Conservation (phyloP, 2,329 filamentous ascomycete genomes). For the Periconia sp. region DNA sequence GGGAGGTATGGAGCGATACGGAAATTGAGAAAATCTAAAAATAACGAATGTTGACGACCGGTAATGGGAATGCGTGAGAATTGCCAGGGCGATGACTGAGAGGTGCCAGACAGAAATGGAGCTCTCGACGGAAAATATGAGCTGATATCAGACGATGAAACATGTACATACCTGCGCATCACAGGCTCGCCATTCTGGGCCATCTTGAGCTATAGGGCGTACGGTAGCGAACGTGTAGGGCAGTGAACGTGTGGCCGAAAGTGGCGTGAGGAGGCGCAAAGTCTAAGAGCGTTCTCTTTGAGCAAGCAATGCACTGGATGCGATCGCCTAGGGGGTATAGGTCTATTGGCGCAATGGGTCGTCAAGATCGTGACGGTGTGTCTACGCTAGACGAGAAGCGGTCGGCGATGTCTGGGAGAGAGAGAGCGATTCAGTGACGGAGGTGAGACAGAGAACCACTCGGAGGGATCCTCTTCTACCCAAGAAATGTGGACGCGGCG, state of each 20-base stretch:
- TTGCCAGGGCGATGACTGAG: too few species aligned
- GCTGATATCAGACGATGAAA: slow-evolving; percentile 9
- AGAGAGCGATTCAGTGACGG: slow-evolving; percentile 17
- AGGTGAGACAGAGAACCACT: not conserved
- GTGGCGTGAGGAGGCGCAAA: not conserved
- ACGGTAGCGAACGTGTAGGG: not conserved
- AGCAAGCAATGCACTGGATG: not conserved
- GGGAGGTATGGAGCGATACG: not conserved
- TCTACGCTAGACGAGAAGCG: not conserved
- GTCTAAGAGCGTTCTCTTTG: not conserved
- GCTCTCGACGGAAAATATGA: not conserved
- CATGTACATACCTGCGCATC: slow-evolving; percentile 67
- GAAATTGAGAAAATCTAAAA: not conserved
- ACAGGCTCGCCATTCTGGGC: slow-evolving; percentile 59
- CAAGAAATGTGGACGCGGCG: not conserved
- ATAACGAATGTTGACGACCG: too few species aligned
- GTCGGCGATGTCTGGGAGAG: slow-evolving; percentile 8
- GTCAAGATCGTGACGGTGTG: not conserved
- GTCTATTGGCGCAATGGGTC: not conserved
- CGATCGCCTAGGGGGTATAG: not conserved
- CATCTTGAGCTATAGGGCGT: slow-evolving; percentile 29
- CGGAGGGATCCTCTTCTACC: not conserved
- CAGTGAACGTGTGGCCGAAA: slow-evolving; percentile 1
- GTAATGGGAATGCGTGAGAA: too few species aligned
- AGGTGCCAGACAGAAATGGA: too few species aligned